These are phyloP conservation scores for Phytophthora uliginosa DNA, from an alignment of 352 stramenopile genomes.

Conservation along the genomic window DNA sequence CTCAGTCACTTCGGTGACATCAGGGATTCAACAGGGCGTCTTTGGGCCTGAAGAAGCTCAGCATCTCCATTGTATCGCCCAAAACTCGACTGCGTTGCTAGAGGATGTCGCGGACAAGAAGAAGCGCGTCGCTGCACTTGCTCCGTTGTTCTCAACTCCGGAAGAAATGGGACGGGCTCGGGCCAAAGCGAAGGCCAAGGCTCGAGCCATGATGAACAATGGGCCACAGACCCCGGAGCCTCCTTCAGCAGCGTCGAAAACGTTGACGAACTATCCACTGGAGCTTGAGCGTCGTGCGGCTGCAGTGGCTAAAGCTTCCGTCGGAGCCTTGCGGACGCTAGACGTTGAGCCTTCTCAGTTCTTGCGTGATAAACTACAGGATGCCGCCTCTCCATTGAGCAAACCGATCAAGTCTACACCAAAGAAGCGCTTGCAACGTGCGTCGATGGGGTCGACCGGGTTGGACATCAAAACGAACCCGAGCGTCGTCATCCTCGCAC, in stretches of 20 bases:
- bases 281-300: constrained; percentile 49
- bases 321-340: constrained; percentile 27
- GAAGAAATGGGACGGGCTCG: constrained; percentile 33
- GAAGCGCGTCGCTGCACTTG: constrained; percentile 29
- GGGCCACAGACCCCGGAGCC: constrained; percentile 24
- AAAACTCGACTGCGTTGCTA: constrained; percentile 28
- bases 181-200: constrained; percentile 28
- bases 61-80: constrained; percentile 42
- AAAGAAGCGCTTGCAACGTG: constrained; percentile 37
- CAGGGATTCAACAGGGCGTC: constrained; percentile 47
- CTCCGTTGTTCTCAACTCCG: constrained; percentile 37
- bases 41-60: constrained; percentile 57
- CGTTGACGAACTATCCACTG: constrained; percentile 46
- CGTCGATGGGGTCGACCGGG: constrained; percentile 1
- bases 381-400: constrained; percentile 6
- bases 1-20: constrained; percentile 50
- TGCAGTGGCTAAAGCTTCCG: constrained; percentile 7
- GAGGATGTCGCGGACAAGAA: constrained; percentile 32
- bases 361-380: constrained; percentile 44
- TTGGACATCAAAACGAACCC: constrained; percentile 46
- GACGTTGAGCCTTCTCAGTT: constrained; percentile 55
- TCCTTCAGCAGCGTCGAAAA: constrained; percentile 12
- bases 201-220: constrained; percentile 25
- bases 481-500: constrained; percentile 42
- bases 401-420: constrained; percentile 49